Base-by-base conservation (phyloP, 1,284 basidiomycete genomes). In the Porodaedalea pini region DNA sequence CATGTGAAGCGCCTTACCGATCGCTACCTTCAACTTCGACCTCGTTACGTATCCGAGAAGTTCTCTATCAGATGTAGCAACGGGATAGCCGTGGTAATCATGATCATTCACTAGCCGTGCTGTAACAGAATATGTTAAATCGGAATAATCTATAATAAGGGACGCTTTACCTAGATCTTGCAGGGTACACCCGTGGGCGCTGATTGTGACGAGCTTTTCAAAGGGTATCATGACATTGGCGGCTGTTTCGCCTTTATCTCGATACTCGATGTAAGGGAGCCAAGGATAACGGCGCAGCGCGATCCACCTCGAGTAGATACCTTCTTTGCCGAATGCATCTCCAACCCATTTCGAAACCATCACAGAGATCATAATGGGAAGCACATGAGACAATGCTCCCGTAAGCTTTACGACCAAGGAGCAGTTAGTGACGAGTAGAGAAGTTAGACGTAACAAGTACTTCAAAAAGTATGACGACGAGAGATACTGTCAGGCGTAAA, bases 321-420 rank as follows among this genome's bases (percentile, higher is more conserved):
- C 86, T 64, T 87, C 84, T 62, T 80, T 81, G 3, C 82, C 83
- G 52, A 87, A 75, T 11, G 83, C 85, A 67, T 90, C 86, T 4
- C 79, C 86, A 8, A 88, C 83, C 83, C 83, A 88, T 73, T 90
- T 90, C 2, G 85, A 77, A 19, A 82, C 81, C 82, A 88, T 85
- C 54, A 89, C 85, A 52, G 81, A 81, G 47, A 89, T 82, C 86
- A 89, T 88, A 66, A 89, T 87, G 7, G 86, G 86, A 27, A 88
- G 73, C n/a, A 88, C 86, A 70, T 88, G 86, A 11, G 86, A 88
- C 31, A 88, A 71, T 4, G 86, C 85, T 10, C 85, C 85, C 19
- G 86, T 88, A 21, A 88, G 73, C 84, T 73, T 50, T 23, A 25
- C 10, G 50, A 55, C 39, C 34, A 55, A 25, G n/a, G 62, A 60